These are phyloP conservation scores for Cystoderma amianthinum DNA, from an alignment of 768 basidiomycete genomes.

Conservation along the genomic window DNA sequence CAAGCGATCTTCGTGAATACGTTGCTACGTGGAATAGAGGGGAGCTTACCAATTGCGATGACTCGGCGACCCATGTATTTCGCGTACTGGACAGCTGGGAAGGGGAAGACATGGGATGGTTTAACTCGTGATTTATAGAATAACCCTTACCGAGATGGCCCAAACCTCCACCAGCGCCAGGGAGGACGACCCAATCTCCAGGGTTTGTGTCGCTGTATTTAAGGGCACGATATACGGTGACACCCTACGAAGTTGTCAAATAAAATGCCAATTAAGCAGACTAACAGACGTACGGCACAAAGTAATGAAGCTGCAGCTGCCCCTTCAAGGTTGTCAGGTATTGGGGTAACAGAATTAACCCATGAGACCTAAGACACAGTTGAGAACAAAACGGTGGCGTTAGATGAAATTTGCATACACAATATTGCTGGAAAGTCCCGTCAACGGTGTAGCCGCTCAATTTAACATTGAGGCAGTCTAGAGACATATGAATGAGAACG, in stretches of 20 bases:
- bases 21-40: not conserved
- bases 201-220: constrained; percentile 60
- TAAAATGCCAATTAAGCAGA: not conserved
- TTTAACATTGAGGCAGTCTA: constrained; percentile 55
- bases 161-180: constrained; percentile 77
- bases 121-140: not conserved
- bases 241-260: constrained; percentile 34
- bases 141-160: constrained; percentile 60
- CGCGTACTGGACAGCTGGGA: constrained; percentile 74
- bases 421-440: constrained; percentile 72
- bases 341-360: constrained; percentile 69
- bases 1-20: not conserved
- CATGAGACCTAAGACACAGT: constrained; percentile 44
- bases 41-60: constrained; percentile 54
- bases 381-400: not conserved
- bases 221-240: constrained; percentile 83
- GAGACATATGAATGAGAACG: constrained; percentile 1
- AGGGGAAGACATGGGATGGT: not conserved
- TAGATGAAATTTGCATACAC: constrained; percentile 20
- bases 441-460: constrained; percentile 69
- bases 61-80: constrained; percentile 71
- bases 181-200: constrained; percentile 72
- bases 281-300: constrained; percentile 52
- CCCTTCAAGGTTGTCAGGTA: constrained; percentile 63
- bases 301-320: constrained; percentile 69